Evolutionary conservation across 495 filamentous ascomycete genomes (phyloP).

Genomic region (Patellaria atrata): DNA sequence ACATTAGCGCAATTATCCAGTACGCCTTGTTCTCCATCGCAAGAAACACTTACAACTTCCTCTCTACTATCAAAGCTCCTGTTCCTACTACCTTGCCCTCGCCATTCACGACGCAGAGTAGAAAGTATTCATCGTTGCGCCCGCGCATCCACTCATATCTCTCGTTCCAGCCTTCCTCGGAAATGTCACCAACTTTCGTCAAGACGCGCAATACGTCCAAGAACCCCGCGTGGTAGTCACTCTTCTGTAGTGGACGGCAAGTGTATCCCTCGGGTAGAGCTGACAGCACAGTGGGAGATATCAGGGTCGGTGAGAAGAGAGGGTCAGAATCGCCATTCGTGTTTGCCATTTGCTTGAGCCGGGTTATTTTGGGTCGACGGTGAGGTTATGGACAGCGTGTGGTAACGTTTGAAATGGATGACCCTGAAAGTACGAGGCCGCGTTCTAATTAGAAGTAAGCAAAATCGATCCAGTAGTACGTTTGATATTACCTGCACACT

Average conservation of each 20-base stretch:
- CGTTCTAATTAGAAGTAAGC: too few relatives aligned
- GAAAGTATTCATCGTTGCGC: slow-evolving; percentile 68
- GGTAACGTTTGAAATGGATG: too few relatives aligned
- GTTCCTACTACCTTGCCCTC: slow-evolving; percentile 63
- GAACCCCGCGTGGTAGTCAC: slow-evolving; percentile 67
- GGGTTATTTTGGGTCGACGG: too few relatives aligned
- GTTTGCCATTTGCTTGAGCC: too few relatives aligned
- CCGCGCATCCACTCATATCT: slow-evolving; percentile 74
- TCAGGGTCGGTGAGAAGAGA: slow-evolving; percentile 63
- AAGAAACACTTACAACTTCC: slow-evolving; percentile 52
- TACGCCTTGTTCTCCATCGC: background rate
- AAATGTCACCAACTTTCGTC: slow-evolving; percentile 84
- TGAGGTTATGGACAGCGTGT: too few relatives aligned
- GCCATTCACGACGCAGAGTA: slow-evolving; percentile 68
- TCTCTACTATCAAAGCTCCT: slow-evolving; percentile 71
- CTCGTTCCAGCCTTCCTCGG: slow-evolving; percentile 53
- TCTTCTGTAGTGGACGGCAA: slow-evolving; percentile 62
- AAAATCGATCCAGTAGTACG: too few relatives aligned
- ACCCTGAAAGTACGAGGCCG: too few relatives aligned
- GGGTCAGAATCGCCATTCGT: too few relatives aligned
- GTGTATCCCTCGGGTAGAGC: slow-evolving; percentile 66
- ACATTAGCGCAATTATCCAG: slow-evolving; percentile 6
- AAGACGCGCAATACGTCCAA: slow-evolving; percentile 83
- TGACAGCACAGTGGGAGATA: slow-evolving; percentile 58
- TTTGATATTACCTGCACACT: too few relatives aligned